Conservation (phyloP, 2,329 filamentous ascomycete species). For the Cephalotrichum gorgonifer region DNA sequence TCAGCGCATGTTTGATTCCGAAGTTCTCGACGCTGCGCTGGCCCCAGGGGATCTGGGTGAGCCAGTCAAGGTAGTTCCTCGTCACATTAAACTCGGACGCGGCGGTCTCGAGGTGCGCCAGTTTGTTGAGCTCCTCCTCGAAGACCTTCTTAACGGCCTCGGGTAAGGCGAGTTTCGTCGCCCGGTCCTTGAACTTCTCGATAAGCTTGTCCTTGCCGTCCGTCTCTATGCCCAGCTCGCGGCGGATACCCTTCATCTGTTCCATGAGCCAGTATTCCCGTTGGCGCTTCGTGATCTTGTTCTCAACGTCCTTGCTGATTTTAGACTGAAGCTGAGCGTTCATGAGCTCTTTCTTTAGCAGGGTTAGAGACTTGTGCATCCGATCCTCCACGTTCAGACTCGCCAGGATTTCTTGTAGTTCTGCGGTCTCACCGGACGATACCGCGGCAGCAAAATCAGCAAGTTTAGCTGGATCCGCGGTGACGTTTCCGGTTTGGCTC, state of each 20-base stretch:
- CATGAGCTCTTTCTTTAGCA: conserved; percentile 97
- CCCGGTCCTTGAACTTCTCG: conserved; percentile 95
- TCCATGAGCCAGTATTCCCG: conserved; percentile 99
- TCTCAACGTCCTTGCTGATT: conserved; percentile 95
- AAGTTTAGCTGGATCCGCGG: conserved; percentile 86
- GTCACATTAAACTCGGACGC: conserved; percentile 99
- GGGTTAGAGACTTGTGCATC: conserved; percentile 80
- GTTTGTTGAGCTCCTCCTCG: conserved; percentile 95
- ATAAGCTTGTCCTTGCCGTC: conserved; percentile 98
- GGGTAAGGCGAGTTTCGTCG: conserved; percentile 87
- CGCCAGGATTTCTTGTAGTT: conserved; percentile 84
- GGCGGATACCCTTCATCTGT: conserved; percentile 96
- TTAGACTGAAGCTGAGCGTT: conserved; percentile 95
- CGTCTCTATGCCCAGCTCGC: conserved; percentile 91
- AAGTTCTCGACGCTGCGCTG: conserved; percentile 95
- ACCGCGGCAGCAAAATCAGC: conserved; percentile 96
- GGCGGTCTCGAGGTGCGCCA: conserved; percentile 87
- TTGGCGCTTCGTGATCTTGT: conserved; percentile 93
- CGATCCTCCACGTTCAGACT: conserved; percentile 87
- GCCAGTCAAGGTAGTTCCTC: conserved; percentile 95
- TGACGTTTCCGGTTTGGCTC: conserved; percentile 90
- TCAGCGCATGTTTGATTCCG: conserved; percentile 81
- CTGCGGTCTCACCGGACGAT: conserved; percentile 82
- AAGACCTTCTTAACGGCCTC: conserved; percentile 96
- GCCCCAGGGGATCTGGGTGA: conserved; percentile 97